phyloP scores from a whole-genome alignment of 2,329 filamentous ascomycete species.

The Penicillium sp. region DNA sequence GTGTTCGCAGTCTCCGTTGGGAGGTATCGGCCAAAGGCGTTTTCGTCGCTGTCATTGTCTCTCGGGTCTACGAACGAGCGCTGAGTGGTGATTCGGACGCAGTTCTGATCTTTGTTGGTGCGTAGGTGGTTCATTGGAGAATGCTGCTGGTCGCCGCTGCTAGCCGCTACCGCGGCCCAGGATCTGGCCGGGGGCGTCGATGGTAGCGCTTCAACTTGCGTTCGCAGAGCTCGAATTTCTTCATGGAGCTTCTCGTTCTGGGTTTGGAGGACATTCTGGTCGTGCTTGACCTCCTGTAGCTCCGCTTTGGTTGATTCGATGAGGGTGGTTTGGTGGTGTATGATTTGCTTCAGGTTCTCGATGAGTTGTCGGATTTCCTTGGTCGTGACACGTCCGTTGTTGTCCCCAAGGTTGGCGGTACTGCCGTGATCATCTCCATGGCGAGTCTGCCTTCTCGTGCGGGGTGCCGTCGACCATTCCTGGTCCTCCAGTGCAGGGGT shows the following conservation, averaged over 20 bases:
- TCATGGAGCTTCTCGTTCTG: conserved; percentile 20
- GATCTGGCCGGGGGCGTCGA: not conserved
- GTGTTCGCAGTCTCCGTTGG: not conserved
- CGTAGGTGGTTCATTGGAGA: not conserved
- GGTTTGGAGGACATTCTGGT: conserved; percentile 17
- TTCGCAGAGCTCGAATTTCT: conserved; percentile 10
- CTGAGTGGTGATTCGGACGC: conserved; percentile 8
- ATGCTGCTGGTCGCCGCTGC: not conserved
- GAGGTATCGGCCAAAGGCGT: not conserved
- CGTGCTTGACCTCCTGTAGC: conserved; percentile 17
- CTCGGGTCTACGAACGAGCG: not conserved
- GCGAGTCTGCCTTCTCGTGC: not conserved
- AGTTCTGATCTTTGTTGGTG: conserved; percentile 12
- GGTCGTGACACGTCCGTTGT: conserved; percentile 14
- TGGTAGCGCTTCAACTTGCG: conserved; percentile 8
- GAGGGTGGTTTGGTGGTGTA: conserved; percentile 12
- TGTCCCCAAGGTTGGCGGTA: not conserved
- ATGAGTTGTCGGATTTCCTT: conserved; percentile 16
- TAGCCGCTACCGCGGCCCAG: conserved; percentile 10
- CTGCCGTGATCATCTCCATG: not conserved
- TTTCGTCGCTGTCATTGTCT: not conserved
- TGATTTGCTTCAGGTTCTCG: conserved; percentile 13
- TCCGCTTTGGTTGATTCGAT: conserved; percentile 14
- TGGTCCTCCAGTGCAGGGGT: not conserved
- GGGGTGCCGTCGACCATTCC: not conserved